A percentile compares a stretch with the other conserved stretches of the same genome.
phyloP scores from a whole-genome alignment of 768 basidiomycete species.

The Butyriboletus loyo region DNA sequence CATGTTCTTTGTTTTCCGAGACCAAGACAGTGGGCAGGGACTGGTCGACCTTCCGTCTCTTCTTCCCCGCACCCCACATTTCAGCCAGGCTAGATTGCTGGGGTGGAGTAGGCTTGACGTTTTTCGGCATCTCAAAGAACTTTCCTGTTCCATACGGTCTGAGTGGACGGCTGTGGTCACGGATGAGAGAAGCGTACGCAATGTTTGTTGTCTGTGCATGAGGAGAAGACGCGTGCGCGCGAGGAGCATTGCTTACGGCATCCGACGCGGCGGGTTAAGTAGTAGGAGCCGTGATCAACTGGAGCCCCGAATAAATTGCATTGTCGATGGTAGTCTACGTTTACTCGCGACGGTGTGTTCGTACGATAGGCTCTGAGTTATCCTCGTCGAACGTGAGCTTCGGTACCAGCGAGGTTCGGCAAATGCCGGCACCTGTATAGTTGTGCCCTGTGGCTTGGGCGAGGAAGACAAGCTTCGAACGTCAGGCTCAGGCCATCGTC shows the following conservation, averaged over 20 bases:
- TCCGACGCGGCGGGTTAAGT: conserved; percentile 3
- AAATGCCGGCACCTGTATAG: conserved; percentile 41
- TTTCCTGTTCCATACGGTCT: conserved; percentile 44
- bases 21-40: conserved; percentile 18
- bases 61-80: conserved; percentile 63
- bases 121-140: conserved; percentile 73
- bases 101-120: conserved; percentile 59
- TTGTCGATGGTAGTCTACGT: neutral
- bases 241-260: conserved; percentile 21
- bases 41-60: conserved; percentile 25
- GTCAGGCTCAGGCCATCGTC: neutral
- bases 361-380: no score
- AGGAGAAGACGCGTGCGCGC: conserved; percentile 19
- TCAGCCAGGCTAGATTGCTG: conserved; percentile 79
- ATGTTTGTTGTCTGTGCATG: conserved; percentile 75
- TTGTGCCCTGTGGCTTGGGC: conserved; percentile 36
- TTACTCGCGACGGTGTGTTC: neutral
- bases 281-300: neutral
- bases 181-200: conserved; percentile 42
- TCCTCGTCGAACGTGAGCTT: neutral
- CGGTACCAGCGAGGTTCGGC: conserved; percentile 17
- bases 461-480: neutral
- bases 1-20: conserved; percentile 27
- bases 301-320: neutral
- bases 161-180: neutral